Conservation (phyloP, 805 yeast species). For the Myxozyma udenii region DNA sequence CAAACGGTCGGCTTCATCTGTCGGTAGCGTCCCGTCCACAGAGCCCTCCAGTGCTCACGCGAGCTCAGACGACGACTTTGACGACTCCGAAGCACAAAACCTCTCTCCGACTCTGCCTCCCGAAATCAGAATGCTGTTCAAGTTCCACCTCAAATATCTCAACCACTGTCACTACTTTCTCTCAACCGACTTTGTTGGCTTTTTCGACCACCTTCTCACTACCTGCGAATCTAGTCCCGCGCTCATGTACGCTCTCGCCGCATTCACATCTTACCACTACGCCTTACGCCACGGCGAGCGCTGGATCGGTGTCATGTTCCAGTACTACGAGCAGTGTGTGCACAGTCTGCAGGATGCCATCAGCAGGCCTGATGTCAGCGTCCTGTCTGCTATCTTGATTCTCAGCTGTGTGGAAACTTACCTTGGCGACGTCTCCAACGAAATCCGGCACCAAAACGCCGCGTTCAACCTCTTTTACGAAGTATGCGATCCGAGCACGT, state of each 20-base stretch:
- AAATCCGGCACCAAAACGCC: constrained; percentile 24
- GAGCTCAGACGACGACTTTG: background rate
- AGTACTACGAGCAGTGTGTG: constrained; percentile 20
- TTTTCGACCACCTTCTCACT: constrained; percentile 11
- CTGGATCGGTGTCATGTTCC: constrained; percentile 39
- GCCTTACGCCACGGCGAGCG: constrained; percentile 53
- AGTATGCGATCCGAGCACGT: constrained; percentile 9
- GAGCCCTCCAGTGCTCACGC: background rate
- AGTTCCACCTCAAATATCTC: constrained; percentile 14
- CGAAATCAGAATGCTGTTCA: constrained; percentile 10
- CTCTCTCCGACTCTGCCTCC: constrained; percentile 1
- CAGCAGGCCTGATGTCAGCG: constrained; percentile 8
- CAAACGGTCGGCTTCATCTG: background rate
- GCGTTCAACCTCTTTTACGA: constrained; percentile 14
- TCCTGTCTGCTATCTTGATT: constrained; percentile 15
- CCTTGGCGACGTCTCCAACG: constrained; percentile 27
- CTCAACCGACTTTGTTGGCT: constrained; percentile 16
- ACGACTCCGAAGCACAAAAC: background rate
- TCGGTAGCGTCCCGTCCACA: background rate
- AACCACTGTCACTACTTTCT: constrained; percentile 23
- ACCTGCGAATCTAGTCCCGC: constrained; percentile 3
- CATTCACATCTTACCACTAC: constrained; percentile 38
- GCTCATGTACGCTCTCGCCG: constrained; percentile 25
- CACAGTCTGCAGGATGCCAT: constrained; percentile 10
- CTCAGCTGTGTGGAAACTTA: constrained; percentile 21